Percentiles rank a stretch among this genome's conserved stretches.
These are phyloP conservation scores for Hippophae tibetana DNA, from an alignment of 306 rosid species.

Conservation along the genomic window DNA sequence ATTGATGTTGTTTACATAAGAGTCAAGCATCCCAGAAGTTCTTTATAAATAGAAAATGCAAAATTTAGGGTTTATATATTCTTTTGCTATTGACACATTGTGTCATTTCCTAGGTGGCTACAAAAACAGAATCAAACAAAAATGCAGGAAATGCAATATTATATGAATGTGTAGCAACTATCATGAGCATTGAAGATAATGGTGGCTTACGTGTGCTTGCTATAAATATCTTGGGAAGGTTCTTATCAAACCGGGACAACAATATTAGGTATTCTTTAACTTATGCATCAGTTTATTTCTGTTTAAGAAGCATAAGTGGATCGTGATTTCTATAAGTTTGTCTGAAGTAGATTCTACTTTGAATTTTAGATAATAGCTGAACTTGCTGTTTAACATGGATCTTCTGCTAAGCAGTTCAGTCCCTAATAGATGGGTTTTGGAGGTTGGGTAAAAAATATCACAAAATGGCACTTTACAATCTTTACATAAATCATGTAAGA, in stretches of 20 bases:
- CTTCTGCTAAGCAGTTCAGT: too few species aligned
- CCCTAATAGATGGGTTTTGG: too few species aligned
- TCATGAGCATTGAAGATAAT: slow-evolving; percentile 93
- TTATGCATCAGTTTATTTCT: background rate
- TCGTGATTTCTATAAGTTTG: too few species aligned
- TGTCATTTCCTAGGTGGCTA: slow-evolving; percentile 67
- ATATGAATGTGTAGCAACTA: slow-evolving; percentile 93
- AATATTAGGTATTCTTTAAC: slow-evolving; percentile 71
- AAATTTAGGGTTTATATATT: slow-evolving; percentile 1
- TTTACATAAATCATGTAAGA: too few species aligned
- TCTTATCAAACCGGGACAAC: slow-evolving; percentile 93
- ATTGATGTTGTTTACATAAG: too few species aligned
- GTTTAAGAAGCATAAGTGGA: too few species aligned
- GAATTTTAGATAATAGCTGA: too few species aligned
- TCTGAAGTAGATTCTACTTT: too few species aligned
- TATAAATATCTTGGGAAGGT: slow-evolving; percentile 91
- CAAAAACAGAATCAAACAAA: slow-evolving; percentile 95
- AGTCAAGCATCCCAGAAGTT: too few species aligned
- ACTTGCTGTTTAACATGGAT: too few species aligned
- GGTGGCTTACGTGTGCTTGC: slow-evolving; percentile 98
- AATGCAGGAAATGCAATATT: slow-evolving; percentile 95
- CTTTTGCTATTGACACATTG: slow-evolving; percentile 16
- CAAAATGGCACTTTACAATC: too few species aligned
- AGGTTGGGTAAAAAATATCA: too few species aligned
- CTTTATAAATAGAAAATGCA: background rate